Percentiles rank a stretch among this genome's conserved stretches.
phyloP scores from a whole-genome alignment of 2,329 filamentous ascomycete species.

The Drechslerella coelobrocha region DNA sequence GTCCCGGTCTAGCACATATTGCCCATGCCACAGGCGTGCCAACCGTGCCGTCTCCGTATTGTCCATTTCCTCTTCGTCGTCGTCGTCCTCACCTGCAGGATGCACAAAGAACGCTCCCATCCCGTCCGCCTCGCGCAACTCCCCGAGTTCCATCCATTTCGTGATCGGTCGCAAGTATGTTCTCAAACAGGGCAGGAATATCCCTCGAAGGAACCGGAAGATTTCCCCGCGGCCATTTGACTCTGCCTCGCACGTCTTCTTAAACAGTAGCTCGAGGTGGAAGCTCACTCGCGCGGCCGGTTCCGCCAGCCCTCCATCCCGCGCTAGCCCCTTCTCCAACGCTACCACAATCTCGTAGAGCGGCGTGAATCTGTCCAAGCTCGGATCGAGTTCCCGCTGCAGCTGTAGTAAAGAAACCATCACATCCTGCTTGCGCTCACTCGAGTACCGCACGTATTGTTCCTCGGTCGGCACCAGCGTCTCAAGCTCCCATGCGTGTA shows the following conservation, averaged over 20 bases:
- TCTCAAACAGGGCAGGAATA: slow-evolving; percentile 82
- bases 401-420: slow-evolving; percentile 53
- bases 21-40: slow-evolving; percentile 75
- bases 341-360: slow-evolving; percentile 51
- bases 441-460: slow-evolving; percentile 26
- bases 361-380: slow-evolving; percentile 51
- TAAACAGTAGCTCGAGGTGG: slow-evolving; percentile 78
- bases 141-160: slow-evolving; percentile 83
- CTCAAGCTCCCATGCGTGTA: slow-evolving; percentile 49
- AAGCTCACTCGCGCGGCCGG: slow-evolving; percentile 50
- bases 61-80: slow-evolving; percentile 52
- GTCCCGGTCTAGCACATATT: slow-evolving; percentile 72
- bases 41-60: slow-evolving; percentile 61
- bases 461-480: slow-evolving; percentile 50
- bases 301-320: slow-evolving; percentile 11
- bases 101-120: slow-evolving; percentile 77
- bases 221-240: slow-evolving; percentile 68
- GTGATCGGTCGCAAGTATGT: slow-evolving; percentile 82
- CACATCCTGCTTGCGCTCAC: slow-evolving; percentile 14
- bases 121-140: slow-evolving; percentile 64
- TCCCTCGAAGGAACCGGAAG: slow-evolving; percentile 69
- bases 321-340: slow-evolving; percentile 30
- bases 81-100: slow-evolving; percentile 43
- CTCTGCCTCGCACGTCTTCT: slow-evolving; percentile 73
- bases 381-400: slow-evolving; percentile 51